A percentile compares a stretch with the other conserved stretches of the same genome.
These are phyloP conservation scores for Amanita inopinata DNA, from an alignment of 768 basidiomycete genomes.

Conservation along the genomic window DNA sequence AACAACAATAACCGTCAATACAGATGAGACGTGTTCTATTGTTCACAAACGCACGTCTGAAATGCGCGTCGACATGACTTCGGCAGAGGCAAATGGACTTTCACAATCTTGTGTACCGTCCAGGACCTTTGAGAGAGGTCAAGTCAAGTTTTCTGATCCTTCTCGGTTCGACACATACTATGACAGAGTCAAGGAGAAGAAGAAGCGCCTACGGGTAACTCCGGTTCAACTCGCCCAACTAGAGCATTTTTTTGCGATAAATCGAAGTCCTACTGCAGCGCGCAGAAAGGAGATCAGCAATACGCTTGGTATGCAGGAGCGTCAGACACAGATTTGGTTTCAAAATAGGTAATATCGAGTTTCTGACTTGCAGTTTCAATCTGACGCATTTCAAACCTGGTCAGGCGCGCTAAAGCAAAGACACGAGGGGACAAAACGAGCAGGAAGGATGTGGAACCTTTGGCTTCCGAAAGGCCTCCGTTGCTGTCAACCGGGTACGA, in stretches of 20 bases:
- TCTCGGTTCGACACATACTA: neutral
- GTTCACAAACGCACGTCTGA: no score
- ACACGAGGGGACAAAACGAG: constrained; percentile 48
- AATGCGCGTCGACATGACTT: no score
- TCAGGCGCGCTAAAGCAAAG: constrained; percentile 77
- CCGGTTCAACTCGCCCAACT: constrained; percentile 72
- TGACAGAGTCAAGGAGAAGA: constrained; percentile 38
- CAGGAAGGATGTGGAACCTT: constrained; percentile 25
- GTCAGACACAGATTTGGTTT: constrained; percentile 87
- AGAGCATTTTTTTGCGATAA: constrained; percentile 57
- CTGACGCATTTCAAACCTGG: neutral
- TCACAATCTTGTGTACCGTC: no score
- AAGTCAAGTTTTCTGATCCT: neutral
- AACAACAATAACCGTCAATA: no score
- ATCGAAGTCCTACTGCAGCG: constrained; percentile 64
- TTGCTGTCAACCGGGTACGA: constrained; percentile 43
- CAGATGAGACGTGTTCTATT: no score
- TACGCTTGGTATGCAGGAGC: constrained; percentile 71
- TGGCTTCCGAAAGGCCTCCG: constrained; percentile 41
- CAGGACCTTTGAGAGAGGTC: no score
- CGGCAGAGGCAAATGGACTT: no score
- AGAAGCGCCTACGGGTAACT: constrained; percentile 71
- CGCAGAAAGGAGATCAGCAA: constrained; percentile 67
- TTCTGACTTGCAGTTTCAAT: constrained; percentile 6
- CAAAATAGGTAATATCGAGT: constrained; percentile 54